Conservation (phyloP, 495 filamentous ascomycete genomes). For the Penicillium bovifimosum region DNA sequence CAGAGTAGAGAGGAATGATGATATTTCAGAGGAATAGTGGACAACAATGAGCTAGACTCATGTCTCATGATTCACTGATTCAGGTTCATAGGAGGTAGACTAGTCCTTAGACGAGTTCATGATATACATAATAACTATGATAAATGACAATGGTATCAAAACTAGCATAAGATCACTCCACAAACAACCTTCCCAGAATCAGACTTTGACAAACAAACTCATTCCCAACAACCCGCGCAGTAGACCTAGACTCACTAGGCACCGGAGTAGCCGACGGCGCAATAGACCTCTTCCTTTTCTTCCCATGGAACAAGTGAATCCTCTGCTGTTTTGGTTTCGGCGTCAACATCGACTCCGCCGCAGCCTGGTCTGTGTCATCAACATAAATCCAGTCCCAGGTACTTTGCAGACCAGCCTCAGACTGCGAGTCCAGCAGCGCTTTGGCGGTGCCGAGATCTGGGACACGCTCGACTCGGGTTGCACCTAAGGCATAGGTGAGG, state of each 20-base stretch:
- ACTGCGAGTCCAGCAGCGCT: constrained; percentile 47
- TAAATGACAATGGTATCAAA: constrained; percentile 25
- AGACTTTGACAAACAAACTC: constrained; percentile 91
- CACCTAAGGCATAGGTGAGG: constrained; percentile 72
- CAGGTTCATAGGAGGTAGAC: no score
- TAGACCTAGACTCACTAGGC: not conserved
- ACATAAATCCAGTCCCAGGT: constrained; percentile 79
- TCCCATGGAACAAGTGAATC: constrained; percentile 15
- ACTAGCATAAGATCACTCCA: constrained; percentile 40
- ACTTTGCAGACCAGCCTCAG: constrained; percentile 24
- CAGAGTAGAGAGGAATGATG: no score
- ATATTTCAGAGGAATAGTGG: no score
- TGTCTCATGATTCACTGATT: no score
- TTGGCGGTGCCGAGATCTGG: constrained; percentile 56
- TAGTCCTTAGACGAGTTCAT: not conserved
- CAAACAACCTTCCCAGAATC: constrained; percentile 74
- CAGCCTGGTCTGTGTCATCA: constrained; percentile 53
- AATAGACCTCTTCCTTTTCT: constrained; percentile 49
- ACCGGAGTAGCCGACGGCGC: constrained; percentile 34
- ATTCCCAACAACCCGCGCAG: constrained; percentile 64
- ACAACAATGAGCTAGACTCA: no score
- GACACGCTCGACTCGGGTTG: constrained; percentile 57
- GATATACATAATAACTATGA: not conserved
- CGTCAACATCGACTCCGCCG: constrained; percentile 39
- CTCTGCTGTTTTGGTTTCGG: constrained; percentile 10